Conservation (phyloP, 2,329 filamentous ascomycete species). For the Monilinia polystroma region DNA sequence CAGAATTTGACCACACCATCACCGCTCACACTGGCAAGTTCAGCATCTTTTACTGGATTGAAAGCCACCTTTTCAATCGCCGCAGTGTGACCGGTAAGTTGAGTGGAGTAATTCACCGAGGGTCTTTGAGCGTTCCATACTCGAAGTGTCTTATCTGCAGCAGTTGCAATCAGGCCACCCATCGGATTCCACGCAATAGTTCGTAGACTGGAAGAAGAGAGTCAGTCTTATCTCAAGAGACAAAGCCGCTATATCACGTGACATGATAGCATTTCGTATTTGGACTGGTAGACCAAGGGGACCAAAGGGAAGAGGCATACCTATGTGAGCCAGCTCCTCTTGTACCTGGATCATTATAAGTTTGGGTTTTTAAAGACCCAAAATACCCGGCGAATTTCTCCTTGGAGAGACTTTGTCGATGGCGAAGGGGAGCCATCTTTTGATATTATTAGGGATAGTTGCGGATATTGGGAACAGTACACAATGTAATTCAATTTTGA, state of each 20-base stretch:
- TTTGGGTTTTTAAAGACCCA: conserved; percentile 64
- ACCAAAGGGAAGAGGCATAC: conserved; percentile 47
- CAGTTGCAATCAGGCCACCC: conserved; percentile 79
- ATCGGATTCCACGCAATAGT: conserved; percentile 88
- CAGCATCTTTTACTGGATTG: conserved; percentile 73
- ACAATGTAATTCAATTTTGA: background rate
- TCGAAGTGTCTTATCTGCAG: conserved; percentile 66
- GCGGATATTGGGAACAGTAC: background rate
- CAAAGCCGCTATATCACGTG: background rate
- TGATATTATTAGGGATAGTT: background rate
- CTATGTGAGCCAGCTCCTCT: conserved; percentile 56
- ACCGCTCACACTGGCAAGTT: conserved; percentile 70
- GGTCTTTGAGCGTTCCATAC: conserved; percentile 81
- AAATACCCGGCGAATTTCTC: conserved; percentile 69
- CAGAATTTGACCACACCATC: conserved; percentile 77
- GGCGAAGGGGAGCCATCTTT: conserved; percentile 39
- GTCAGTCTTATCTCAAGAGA: conserved; percentile 4
- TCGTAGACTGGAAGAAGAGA: conserved; percentile 57
- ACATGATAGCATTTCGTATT: background rate
- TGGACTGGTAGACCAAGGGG: background rate
- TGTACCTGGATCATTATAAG: conserved; percentile 62
- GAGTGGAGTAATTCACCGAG: conserved; percentile 71
- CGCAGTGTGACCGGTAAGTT: conserved; percentile 66
- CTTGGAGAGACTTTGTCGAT: conserved; percentile 61
- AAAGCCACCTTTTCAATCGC: conserved; percentile 74